Conservation (phyloP, 306 rosid species). For the Ziziphus jujuba region DNA sequence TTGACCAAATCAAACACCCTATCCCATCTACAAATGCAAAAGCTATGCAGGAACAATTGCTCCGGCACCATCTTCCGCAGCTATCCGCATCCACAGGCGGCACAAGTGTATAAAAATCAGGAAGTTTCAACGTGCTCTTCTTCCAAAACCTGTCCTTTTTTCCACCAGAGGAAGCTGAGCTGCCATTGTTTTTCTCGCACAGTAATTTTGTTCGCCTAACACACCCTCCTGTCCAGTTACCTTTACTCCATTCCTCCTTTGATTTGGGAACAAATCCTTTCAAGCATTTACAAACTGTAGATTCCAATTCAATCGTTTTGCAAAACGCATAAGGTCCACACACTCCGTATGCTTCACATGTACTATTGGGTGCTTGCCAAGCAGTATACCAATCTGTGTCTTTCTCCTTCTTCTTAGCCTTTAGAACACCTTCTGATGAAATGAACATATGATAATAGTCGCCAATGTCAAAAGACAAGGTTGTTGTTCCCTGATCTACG, state of each 20-base stretch:
- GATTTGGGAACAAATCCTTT: slow-evolving; percentile 19
- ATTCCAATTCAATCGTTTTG: background rate
- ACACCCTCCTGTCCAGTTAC: slow-evolving; percentile 27
- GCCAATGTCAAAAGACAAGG: slow-evolving; percentile 7
- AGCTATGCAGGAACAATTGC: slow-evolving; percentile 37
- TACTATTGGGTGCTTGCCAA: slow-evolving; percentile 5
- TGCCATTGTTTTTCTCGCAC: slow-evolving; percentile 4
- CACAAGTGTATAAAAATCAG: slow-evolving; percentile 22
- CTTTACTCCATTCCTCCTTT: slow-evolving; percentile 3
- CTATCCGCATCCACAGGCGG: background rate
- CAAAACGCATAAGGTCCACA: slow-evolving; percentile 23
- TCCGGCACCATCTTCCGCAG: slow-evolving; percentile 21
- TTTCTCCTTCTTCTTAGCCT: background rate
- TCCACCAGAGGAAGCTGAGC: background rate
- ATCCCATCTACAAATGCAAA: slow-evolving; percentile 18
- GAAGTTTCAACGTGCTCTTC: slow-evolving; percentile 2
- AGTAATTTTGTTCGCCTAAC: slow-evolving; percentile 14
- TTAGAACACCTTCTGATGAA: slow-evolving; percentile 26
- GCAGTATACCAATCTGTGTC: background rate
- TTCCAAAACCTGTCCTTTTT: slow-evolving; percentile 9
- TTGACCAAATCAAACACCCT: slow-evolving; percentile 33
- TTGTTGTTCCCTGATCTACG: slow-evolving; percentile 27
- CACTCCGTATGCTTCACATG: slow-evolving; percentile 7
- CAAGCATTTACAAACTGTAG: slow-evolving; percentile 16
- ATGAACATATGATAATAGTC: slow-evolving; percentile 9